A percentile compares a stretch with the other conserved stretches of the same genome.
Evolutionary conservation across 2,329 filamentous ascomycete genomes (phyloP).

Genomic region (Aspergillus fischeri): DNA sequence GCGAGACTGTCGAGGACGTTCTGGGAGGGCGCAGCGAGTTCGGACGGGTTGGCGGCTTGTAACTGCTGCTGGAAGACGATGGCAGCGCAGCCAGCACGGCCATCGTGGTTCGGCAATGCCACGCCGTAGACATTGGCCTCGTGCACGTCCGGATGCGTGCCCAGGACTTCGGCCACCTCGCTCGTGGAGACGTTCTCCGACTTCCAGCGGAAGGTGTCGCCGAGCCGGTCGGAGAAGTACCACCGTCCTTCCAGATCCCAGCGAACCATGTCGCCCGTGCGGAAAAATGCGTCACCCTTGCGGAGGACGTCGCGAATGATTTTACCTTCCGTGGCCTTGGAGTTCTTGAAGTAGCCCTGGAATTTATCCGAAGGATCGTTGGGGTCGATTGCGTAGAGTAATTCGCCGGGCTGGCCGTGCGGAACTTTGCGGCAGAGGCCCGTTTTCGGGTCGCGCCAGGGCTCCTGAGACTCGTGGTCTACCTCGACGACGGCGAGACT

Average conservation of each 20-base stretch:
- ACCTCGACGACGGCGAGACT: constrained; percentile 61
- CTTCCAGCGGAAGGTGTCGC: constrained; percentile 58
- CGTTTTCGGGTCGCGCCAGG: constrained; percentile 63
- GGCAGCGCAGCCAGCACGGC: constrained; percentile 76
- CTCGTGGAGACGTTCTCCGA: constrained; percentile 77
- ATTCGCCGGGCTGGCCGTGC: constrained; percentile 66
- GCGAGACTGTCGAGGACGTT: constrained; percentile 58
- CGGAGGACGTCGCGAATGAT: constrained; percentile 68
- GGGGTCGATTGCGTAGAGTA: constrained; percentile 67
- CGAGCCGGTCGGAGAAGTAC: constrained; percentile 69
- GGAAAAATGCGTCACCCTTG: constrained; percentile 77
- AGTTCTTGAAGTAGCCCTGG: constrained; percentile 78
- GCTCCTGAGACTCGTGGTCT: constrained; percentile 66
- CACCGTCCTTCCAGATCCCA: constrained; percentile 66
- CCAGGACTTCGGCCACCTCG: constrained; percentile 74
- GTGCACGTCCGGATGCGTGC: constrained; percentile 60
- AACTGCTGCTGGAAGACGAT: constrained; percentile 54
- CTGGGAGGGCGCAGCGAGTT: constrained; percentile 28
- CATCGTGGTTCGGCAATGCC: constrained; percentile 72
- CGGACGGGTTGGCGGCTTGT: constrained; percentile 15
- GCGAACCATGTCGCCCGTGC: constrained; percentile 77
- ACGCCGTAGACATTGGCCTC: constrained; percentile 90
- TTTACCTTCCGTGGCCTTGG: constrained; percentile 66
- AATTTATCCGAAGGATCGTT: constrained; percentile 62
- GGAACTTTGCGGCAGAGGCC: constrained; percentile 62